A percentile compares a stretch with the other conserved stretches of the same genome.
Evolutionary conservation across 176 grass and related monocot species (phyloP).

Genomic region (Leersia perrieri): DNA sequence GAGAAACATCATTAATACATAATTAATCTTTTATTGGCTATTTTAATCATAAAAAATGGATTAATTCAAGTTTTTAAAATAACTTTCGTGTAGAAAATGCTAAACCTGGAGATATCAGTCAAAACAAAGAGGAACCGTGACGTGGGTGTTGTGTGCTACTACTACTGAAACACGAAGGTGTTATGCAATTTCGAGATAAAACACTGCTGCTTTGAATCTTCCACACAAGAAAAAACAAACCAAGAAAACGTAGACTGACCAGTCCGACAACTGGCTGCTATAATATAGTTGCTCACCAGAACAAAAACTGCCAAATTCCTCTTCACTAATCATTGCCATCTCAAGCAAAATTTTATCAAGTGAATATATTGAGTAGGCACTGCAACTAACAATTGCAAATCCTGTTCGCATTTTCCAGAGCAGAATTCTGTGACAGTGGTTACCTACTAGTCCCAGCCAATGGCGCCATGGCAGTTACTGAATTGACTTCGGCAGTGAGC

Average conservation of each 20-base stretch:
- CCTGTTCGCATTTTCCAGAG: not conserved
- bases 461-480: not conserved
- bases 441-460: slow-evolving; percentile 14
- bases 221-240: not conserved
- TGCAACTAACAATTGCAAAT: not conserved
- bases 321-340: slow-evolving; percentile 1
- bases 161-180: not conserved
- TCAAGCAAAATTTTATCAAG: not conserved
- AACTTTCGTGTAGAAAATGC: too few species aligned
- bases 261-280: not conserved
- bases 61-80: too few species aligned
- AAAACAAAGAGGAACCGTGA: not conserved
- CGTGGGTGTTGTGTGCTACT: not conserved
- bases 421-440: not conserved
- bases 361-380: not conserved
- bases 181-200: not conserved
- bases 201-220: not conserved
- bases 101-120: not conserved
- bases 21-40: too few species aligned
- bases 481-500: slow-evolving; percentile 4
- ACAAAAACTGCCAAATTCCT: slow-evolving; percentile 2
- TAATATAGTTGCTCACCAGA: slow-evolving; percentile 1
- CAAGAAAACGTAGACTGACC: not conserved
- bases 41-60: too few species aligned
- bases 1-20: too few species aligned